Conservation (phyloP, 148 eudicot genomes). For the Gaultheria prostrata region DNA sequence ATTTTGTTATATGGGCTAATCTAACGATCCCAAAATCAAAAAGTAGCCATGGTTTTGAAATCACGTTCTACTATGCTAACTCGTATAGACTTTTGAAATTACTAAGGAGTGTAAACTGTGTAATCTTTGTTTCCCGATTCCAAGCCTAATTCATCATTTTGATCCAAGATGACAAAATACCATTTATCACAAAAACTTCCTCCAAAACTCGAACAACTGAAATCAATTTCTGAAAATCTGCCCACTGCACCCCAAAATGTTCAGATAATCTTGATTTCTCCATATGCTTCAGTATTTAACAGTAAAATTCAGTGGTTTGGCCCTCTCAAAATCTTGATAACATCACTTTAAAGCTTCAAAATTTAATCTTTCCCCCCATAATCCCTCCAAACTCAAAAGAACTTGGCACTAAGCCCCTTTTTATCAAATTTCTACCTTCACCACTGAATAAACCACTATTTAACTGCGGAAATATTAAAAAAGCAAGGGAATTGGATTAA, state of each 20-base stretch:
- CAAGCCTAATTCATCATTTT: neutral
- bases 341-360: neutral
- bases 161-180: neutral
- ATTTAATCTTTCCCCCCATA: neutral
- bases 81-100: neutral
- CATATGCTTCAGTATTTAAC: neutral
- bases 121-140: neutral
- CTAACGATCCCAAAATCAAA: neutral
- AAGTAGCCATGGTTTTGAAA: constrained; percentile 3
- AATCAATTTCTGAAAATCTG: neutral
- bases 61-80: neutral
- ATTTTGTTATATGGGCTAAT: neutral
- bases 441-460: neutral
- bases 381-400: neutral
- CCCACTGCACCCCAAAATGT: neutral
- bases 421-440: neutral
- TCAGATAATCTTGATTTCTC: neutral
- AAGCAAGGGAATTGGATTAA: neutral
- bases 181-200: neutral
- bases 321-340: neutral
- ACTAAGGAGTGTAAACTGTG: neutral
- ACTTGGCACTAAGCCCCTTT: neutral
- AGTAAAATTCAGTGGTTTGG: neutral
- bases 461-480: neutral
- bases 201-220: neutral